A percentile compares a stretch with the other conserved stretches of the same genome.
These are phyloP conservation scores for Aspergillus ibericus DNA, from an alignment of 2,329 filamentous ascomycete species.

Conservation along the genomic window DNA sequence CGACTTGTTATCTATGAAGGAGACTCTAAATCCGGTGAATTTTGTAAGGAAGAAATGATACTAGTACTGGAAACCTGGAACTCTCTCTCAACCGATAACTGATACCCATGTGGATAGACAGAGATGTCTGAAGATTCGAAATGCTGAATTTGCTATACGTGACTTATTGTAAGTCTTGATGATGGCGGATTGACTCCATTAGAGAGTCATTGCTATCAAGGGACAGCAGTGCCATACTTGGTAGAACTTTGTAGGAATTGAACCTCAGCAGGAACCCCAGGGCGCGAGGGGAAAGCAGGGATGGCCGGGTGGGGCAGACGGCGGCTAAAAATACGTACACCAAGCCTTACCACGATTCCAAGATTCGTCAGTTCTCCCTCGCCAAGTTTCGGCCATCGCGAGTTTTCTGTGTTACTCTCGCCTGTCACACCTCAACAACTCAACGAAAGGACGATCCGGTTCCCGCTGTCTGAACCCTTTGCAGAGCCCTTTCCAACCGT, in stretches of 20 bases:
- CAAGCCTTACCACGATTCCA: not conserved
- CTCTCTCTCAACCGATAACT: no score
- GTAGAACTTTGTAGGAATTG: not conserved
- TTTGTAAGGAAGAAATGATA: no score
- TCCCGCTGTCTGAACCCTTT: not conserved
- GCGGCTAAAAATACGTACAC: not conserved
- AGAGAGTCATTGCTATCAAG: not conserved
- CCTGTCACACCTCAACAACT: not conserved
- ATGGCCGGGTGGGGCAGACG: not conserved
- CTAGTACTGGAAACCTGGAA: no score
- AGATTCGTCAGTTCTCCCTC: constrained; percentile 1
- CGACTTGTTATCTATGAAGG: no score
- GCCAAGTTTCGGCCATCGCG: not conserved
- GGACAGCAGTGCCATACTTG: no score
- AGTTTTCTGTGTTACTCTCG: not conserved
- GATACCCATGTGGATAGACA: no score
- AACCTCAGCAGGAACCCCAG: not conserved
- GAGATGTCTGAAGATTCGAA: no score
- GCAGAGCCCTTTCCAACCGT: not conserved
- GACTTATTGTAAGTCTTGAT: no score
- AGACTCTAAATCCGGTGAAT: no score
- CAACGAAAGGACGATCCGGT: no score
- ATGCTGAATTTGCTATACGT: not conserved
- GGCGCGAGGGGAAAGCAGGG: not conserved
- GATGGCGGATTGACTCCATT: no score